Evolutionary conservation across 1,284 basidiomycete species (phyloP), one percentile per base, ranked within the genome.

Genomic region (Sanguinoderma infundibulare): DNA sequence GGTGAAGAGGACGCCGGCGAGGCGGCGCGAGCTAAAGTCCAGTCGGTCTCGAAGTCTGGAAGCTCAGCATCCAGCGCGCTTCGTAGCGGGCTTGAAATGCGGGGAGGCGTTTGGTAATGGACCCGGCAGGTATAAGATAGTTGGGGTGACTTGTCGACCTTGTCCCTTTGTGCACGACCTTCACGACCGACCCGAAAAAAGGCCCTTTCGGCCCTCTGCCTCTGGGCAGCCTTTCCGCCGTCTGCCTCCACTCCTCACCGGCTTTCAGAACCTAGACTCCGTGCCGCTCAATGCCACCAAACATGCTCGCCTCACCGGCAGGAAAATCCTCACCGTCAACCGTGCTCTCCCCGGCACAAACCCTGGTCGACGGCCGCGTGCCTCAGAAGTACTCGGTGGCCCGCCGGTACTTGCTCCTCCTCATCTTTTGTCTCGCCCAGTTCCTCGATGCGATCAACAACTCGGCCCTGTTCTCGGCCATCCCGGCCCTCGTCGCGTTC

Each of bases 401-500:
- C 22, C 67, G 72, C 50, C 69, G 70, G 26, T 74, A 74, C 44
- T 44, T 75, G 17, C 63, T 83, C 8, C 72, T 83, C n/a, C 53
- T 73, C n/a, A 67, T 79, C 42, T 80, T 81, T 65, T 82, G 81
- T 57, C 71, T 77, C 24, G 78, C 81, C 4, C 78, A 82, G 61
- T 82, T 80, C 68, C 70, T 85, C 63, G 81, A 79, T 38, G 69
- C 81, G 15, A 79, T 83, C 76, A 81, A 79, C 71, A 84, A 80
- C 67, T 78, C 81, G 4, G 76, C 79, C 2, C 71, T 84, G 53
- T 79, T 80, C 64, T 76, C 81, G 2, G 78, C 79, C 57, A 76
- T 83, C 39, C 80, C 81, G 8, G 65, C 67, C 24, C 69, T 74
- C 24, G 68, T 70, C n/a, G 59, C 44, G 24, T 65, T 65, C 9